Conservation (phyloP, 2,329 filamentous ascomycete species). For the Colletotrichum filicis region DNA sequence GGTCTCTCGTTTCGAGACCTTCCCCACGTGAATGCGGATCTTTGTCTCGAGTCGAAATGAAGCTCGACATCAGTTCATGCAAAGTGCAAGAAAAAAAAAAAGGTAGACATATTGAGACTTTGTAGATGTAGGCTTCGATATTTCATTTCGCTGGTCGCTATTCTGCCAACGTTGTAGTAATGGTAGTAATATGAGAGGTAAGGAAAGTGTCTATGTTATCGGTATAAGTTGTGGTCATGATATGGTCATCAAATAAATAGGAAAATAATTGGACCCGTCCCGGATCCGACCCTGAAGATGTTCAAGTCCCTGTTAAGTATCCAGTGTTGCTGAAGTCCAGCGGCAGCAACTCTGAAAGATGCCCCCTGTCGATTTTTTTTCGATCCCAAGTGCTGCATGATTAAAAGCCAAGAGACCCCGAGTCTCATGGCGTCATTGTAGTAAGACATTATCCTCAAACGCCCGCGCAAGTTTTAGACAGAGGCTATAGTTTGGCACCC, state of each 20-base stretch:
- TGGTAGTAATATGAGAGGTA: background rate
- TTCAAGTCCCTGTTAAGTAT: constrained; percentile 7
- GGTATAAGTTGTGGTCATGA: constrained; percentile 25
- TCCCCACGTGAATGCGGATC: background rate
- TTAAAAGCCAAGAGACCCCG: background rate
- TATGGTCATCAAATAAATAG: constrained; percentile 18
- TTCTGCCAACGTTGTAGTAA: background rate
- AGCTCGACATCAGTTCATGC: background rate
- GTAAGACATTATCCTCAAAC: constrained; percentile 10
- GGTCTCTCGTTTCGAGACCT: background rate
- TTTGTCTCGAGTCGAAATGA: background rate
- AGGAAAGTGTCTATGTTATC: constrained; percentile 16
- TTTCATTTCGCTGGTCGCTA: background rate
- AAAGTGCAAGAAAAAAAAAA: background rate
- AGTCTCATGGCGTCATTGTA: background rate
- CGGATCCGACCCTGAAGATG: constrained; percentile 4
- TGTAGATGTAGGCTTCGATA: background rate
- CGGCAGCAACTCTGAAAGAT: constrained; percentile 1
- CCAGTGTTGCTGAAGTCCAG: constrained; percentile 25
- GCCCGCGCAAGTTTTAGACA: background rate
- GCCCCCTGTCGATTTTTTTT: background rate
- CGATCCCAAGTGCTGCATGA: background rate
- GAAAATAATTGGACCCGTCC: background rate
- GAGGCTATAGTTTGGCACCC: background rate
- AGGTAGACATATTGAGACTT: background rate